Base-by-base conservation (phyloP, 495 filamentous ascomycete genomes). In the Chaetomium tenue region DNA sequence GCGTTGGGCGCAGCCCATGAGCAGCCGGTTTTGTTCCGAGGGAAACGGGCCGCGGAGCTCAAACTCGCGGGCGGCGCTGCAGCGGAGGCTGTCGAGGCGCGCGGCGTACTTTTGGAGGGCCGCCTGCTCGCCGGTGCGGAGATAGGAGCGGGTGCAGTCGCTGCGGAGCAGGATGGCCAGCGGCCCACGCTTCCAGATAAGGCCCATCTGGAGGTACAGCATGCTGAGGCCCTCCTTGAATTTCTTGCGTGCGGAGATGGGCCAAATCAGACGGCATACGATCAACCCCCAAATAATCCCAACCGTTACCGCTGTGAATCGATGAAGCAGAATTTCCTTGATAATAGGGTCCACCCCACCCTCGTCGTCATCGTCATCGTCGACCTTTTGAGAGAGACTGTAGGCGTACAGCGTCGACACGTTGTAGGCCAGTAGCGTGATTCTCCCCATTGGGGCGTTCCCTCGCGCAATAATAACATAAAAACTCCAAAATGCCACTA, bases 171-270 rank as follows among this genome's bases (percentile, higher is more conserved):
- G 83, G 16, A 83, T 84, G 2, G 89, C 87, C 18, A 98, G 79
- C 0, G 94, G 94, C n/a, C 94, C 92, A n/a, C 91, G 86, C 72
- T 90, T 92, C 94, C 94, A 98, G 61, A 97, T 90, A 20, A 98
- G 80, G n/a, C 89, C 89, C 90, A 98, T 91, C 42, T 92, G 88
- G 16, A 98, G 82, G 86, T 93, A 97, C 13, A 98, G 81, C 33
- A 95, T 78, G 61, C 88, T 89, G 33, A 97, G 80, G 15, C 92
- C 92, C 61, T 92, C 85, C 72, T 96, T 92, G 70, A 97, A 84
- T 74, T 95, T 93, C 46, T 80, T 77, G 44, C 95, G 82, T 3
- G 93, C 94, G 23, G 89, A 91, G 67, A 97, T 93, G 12, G 94
- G 93, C 92, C 92, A 98, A 64, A 98, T 87, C 28, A 93, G 63